Conservation (phyloP, 768 basidiomycete species). For the Lyophyllum semitale region DNA sequence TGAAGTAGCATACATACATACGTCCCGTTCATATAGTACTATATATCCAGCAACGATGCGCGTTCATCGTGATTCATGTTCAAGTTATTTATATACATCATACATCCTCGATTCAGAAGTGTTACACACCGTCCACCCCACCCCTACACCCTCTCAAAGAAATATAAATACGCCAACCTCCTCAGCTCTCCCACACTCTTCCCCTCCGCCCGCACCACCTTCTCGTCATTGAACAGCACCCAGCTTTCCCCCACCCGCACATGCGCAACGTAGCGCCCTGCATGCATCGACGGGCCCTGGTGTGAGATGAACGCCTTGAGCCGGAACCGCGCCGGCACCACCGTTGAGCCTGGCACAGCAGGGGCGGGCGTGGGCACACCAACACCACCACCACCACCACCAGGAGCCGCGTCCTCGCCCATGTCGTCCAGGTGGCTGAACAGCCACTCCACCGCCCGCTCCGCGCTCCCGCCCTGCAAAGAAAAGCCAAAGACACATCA, state of each 20-base stretch:
- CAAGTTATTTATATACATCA: too few relatives aligned
- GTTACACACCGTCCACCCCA: background rate
- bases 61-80: too few relatives aligned
- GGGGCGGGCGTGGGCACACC: conserved; percentile 15
- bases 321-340: conserved; percentile 73
- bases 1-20: too few relatives aligned
- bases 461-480: conserved; percentile 65
- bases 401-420: conserved; percentile 53
- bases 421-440: conserved; percentile 91
- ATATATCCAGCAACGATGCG: too few relatives aligned
- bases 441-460: conserved; percentile 94
- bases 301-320: conserved; percentile 96
- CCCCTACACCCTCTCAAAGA: conserved; percentile 69
- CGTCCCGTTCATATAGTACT: too few relatives aligned
- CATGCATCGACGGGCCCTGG: conserved; percentile 94
- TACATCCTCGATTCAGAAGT: too few relatives aligned
- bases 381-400: conserved; percentile 17
- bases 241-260: conserved; percentile 63
- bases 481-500: background rate
- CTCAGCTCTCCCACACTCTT: conserved; percentile 80
- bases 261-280: conserved; percentile 91
- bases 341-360: conserved; percentile 47
- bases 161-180: conserved; percentile 88
- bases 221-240: conserved; percentile 96
- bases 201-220: conserved; percentile 86